Percentiles rank a stretch among this genome's conserved stretches.
Evolutionary conservation across 768 basidiomycete species (phyloP).

Genomic region (Pisolithus microcarpus): DNA sequence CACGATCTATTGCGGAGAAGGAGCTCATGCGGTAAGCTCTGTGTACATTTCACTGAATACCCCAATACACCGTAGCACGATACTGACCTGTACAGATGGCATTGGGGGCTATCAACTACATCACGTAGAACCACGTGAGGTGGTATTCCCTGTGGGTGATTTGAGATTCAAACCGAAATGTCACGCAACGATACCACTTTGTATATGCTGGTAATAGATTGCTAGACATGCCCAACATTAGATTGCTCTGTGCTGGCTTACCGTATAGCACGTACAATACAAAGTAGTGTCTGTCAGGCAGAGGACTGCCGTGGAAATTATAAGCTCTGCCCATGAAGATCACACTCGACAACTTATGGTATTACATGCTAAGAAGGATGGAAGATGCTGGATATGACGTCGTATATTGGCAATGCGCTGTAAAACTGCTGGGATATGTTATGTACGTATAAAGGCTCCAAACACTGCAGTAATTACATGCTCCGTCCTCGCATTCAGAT

Average conservation of each 20-base stretch:
- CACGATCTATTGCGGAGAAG: slow-evolving; percentile 45
- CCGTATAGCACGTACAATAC: no score
- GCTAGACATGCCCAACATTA: no score
- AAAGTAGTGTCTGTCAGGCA: no score
- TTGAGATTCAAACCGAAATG: background rate
- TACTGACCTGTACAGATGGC: slow-evolving; percentile 23
- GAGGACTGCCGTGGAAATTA: no score
- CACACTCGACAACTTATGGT: no score
- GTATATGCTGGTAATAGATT: background rate
- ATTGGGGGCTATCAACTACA: background rate
- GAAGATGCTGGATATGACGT: background rate
- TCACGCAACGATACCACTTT: background rate
- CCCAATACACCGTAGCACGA: background rate
- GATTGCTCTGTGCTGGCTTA: no score
- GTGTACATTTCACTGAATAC: background rate
- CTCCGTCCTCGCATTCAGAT: no score
- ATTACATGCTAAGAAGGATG: background rate
- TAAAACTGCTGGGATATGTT: background rate
- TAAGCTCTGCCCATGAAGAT: no score
- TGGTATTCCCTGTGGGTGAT: background rate
- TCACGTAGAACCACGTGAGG: background rate
- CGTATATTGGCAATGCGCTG: background rate
- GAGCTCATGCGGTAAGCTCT: slow-evolving; percentile 45
- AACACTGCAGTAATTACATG: background rate
- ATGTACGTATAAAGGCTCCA: background rate